phyloP scores from a whole-genome alignment of 345 rosid genomes.

The Eucalyptus pauciflora region DNA sequence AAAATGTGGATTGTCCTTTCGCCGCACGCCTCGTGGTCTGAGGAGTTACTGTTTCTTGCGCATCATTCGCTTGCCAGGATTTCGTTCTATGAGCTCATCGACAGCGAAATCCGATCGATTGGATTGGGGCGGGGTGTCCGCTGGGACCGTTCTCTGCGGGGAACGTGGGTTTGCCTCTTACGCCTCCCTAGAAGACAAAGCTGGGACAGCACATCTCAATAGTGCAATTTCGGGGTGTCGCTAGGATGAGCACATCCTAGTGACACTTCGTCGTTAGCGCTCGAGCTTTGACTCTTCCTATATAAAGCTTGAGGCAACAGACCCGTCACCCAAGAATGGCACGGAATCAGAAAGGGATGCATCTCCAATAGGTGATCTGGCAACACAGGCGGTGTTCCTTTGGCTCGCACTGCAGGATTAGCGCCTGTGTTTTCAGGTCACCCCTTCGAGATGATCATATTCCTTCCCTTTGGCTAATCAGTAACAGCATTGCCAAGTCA shows the following conservation, averaged over 20 bases:
- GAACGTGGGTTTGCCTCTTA: background rate
- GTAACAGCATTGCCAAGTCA: background rate
- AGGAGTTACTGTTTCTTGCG: background rate
- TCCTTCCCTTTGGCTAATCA: fast-evolving
- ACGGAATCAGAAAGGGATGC: background rate
- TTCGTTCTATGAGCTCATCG: background rate
- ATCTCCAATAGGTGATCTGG: background rate
- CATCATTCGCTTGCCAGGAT: background rate
- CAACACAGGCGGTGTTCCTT: background rate
- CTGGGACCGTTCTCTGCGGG: background rate
- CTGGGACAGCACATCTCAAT: background rate
- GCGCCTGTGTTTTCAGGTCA: background rate
- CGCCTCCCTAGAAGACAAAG: background rate
- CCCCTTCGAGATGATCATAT: background rate
- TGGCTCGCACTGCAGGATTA: fast-evolving
- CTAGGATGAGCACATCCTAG: background rate
- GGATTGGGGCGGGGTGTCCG: background rate
- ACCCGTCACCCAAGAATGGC: background rate
- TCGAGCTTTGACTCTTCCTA: background rate
- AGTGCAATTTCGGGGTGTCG: background rate
- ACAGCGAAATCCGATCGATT: background rate
- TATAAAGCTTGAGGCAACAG: background rate
- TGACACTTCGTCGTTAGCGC: background rate
- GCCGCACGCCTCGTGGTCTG: background rate
- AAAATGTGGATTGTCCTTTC: background rate